Conservation (phyloP, 2,329 filamentous ascomycete species). For the Fusarium begoniae region DNA sequence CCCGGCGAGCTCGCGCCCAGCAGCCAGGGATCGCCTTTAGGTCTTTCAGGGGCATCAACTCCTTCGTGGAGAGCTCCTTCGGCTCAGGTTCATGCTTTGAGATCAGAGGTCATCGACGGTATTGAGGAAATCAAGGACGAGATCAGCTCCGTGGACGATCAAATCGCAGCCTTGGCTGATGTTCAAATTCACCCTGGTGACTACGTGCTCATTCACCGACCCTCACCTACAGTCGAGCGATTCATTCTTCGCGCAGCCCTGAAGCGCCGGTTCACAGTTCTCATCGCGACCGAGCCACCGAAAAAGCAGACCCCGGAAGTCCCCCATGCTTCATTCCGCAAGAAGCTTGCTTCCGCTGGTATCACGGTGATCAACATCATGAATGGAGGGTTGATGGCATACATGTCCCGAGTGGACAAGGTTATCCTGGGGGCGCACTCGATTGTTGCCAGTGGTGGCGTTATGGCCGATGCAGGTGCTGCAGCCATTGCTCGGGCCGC, state of each 20-base stretch:
- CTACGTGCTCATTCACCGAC: conserved; percentile 88
- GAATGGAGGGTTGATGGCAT: conserved; percentile 86
- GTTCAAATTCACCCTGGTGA: conserved; percentile 95
- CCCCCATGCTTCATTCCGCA: conserved; percentile 69
- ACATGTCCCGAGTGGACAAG: conserved; percentile 96
- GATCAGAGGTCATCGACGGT: conserved; percentile 90
- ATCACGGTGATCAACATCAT: conserved; percentile 86
- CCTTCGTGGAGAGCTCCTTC: conserved; percentile 53
- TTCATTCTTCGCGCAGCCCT: conserved; percentile 88
- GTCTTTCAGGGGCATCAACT: conserved; percentile 61
- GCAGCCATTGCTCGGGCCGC: conserved; percentile 86
- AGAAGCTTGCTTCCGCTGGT: conserved; percentile 79
- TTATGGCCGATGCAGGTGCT: conserved; percentile 86
- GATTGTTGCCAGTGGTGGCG: conserved; percentile 86
- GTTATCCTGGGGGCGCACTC: conserved; percentile 90
- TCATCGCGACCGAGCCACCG: conserved; percentile 75
- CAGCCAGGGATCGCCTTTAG: conserved; percentile 56
- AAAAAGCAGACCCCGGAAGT: conserved; percentile 50
- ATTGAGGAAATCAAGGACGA: conserved; percentile 98
- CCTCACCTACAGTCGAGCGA: conserved; percentile 85
- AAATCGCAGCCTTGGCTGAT: conserved; percentile 87
- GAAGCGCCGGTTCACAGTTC: conserved; percentile 91
- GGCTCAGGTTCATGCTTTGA: conserved; percentile 72
- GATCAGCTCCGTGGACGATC: conserved; percentile 89
- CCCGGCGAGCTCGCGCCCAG: conserved; percentile 53